Percentiles rank a stretch among this genome's conserved stretches.
Conservation (phyloP, 2,329 filamentous ascomycete genomes). For the Penicillium sclerotigenum region DNA sequence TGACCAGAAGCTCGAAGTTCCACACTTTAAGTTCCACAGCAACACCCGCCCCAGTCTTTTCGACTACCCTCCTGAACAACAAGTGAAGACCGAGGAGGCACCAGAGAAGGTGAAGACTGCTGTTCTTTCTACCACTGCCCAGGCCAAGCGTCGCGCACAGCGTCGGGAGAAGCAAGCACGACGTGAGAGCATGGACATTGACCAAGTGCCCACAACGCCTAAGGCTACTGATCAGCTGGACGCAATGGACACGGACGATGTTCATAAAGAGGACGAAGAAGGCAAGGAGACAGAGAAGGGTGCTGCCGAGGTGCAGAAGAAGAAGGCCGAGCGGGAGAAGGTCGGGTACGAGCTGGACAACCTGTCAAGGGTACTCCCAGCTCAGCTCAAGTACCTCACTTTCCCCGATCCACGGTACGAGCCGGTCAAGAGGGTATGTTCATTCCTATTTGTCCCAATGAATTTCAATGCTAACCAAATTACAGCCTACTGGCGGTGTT, state of each 20-base stretch:
- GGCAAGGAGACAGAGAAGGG: constrained; percentile 60
- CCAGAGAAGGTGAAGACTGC: constrained; percentile 93
- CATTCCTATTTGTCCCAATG: neutral
- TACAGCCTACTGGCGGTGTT: constrained; percentile 84
- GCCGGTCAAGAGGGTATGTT: constrained; percentile 80
- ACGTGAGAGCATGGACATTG: constrained; percentile 92
- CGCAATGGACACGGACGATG: constrained; percentile 74
- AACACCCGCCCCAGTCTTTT: constrained; percentile 93
- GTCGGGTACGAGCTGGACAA: constrained; percentile 94
- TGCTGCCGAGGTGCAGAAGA: constrained; percentile 64
- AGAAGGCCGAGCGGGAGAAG: constrained; percentile 94
- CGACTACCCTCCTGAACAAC: constrained; percentile 95
- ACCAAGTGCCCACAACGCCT: constrained; percentile 71
- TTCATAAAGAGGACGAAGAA: constrained; percentile 62
- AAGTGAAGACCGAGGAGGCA: constrained; percentile 90
- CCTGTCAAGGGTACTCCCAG: constrained; percentile 90
- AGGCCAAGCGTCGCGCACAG: constrained; percentile 90
- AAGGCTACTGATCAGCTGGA: constrained; percentile 63
- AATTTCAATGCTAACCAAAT: constrained; percentile 40
- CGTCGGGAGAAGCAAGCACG: constrained; percentile 89
- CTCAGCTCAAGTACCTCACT: constrained; percentile 91
- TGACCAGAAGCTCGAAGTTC: constrained; percentile 88
- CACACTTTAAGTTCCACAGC: constrained; percentile 92
- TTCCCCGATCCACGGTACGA: constrained; percentile 88
- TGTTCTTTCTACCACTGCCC: constrained; percentile 91